A percentile compares a stretch with the other conserved stretches of the same genome.
phyloP scores from a whole-genome alignment of 2,329 filamentous ascomycete species.

The Leptoxyphium fumago region DNA sequence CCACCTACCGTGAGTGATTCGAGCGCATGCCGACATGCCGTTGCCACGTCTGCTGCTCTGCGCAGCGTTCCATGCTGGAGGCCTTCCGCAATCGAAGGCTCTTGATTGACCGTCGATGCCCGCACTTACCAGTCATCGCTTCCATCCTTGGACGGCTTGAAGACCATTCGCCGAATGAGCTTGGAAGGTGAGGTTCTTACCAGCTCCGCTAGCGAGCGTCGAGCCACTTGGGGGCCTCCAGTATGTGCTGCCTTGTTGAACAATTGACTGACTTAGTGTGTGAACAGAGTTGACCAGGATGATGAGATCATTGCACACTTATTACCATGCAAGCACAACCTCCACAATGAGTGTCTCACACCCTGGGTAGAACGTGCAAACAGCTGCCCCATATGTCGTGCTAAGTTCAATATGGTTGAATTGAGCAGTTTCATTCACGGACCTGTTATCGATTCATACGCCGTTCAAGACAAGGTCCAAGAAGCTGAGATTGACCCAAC shows the following conservation, averaged over 20 bases:
- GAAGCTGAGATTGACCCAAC: conserved; percentile 77
- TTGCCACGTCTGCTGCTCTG: too few relatives aligned
- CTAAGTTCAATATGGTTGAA: conserved; percentile 78
- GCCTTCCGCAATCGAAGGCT: conserved; percentile 5
- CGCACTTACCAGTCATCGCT: conserved; percentile 13
- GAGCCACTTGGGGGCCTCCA: conserved; percentile 18
- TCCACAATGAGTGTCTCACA: conserved; percentile 84
- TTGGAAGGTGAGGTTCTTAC: conserved; percentile 24
- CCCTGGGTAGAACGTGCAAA: conserved; percentile 96
- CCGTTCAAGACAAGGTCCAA: conserved; percentile 72
- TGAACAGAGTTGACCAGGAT: conserved; percentile 22
- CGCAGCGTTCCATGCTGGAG: conserved; percentile 12
- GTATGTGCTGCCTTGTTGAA: conserved; percentile 6
- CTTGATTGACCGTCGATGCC: neutral
- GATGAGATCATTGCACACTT: conserved; percentile 45
- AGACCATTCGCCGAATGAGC: conserved; percentile 25
- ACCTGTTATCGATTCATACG: conserved; percentile 42
- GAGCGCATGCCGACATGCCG: too few relatives aligned
- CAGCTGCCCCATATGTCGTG: conserved; percentile 92
- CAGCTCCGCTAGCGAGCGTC: conserved; percentile 10
- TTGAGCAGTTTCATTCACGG: conserved; percentile 64
- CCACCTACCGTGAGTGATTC: neutral
- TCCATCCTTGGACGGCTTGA: conserved; percentile 26
- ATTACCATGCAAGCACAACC: conserved; percentile 70
- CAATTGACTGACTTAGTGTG: conserved; percentile 7